These are phyloP conservation scores for Xylaria flabelliformis DNA, from an alignment of 495 filamentous ascomycete species.

Conservation along the genomic window DNA sequence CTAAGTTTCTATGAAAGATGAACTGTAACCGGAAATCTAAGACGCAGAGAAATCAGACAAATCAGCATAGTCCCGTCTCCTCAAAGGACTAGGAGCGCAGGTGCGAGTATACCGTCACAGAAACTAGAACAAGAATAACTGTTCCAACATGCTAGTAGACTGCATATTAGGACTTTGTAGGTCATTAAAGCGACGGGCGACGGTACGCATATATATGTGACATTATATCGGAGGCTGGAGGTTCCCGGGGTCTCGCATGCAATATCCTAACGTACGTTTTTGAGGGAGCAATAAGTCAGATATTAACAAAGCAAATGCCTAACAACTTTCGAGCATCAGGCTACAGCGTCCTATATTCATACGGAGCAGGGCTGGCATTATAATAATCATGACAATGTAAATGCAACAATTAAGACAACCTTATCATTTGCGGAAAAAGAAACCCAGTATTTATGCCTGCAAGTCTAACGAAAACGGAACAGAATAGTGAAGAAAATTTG, in stretches of 20 bases:
- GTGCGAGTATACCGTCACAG: not conserved
- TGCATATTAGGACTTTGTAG: not conserved
- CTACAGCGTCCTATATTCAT: not conserved
- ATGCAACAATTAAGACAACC: slow-evolving; percentile 11
- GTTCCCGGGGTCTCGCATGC: not conserved
- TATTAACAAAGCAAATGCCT: not conserved
- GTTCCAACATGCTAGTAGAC: not conserved
- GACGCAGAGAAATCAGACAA: not conserved
- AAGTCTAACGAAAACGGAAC: slow-evolving; percentile 35
- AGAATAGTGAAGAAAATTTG: slow-evolving; percentile 28
- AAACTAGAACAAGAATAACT: not conserved
- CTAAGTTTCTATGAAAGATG: not conserved
- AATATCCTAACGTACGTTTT: not conserved
- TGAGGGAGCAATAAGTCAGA: not conserved
- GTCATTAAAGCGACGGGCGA: not conserved
- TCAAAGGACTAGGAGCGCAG: not conserved
- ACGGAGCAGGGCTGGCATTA: slow-evolving; percentile 2
- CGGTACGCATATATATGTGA: not conserved
- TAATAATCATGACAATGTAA: not conserved
- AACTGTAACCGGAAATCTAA: not conserved
- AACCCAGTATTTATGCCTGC: slow-evolving; percentile 38
- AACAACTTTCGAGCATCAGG: not conserved
- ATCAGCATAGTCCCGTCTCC: not conserved
- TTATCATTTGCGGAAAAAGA: slow-evolving; percentile 13
- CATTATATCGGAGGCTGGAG: not conserved